These are phyloP conservation scores for Sesbania bispinosa DNA, from an alignment of 306 rosid genomes.

Conservation along the genomic window DNA sequence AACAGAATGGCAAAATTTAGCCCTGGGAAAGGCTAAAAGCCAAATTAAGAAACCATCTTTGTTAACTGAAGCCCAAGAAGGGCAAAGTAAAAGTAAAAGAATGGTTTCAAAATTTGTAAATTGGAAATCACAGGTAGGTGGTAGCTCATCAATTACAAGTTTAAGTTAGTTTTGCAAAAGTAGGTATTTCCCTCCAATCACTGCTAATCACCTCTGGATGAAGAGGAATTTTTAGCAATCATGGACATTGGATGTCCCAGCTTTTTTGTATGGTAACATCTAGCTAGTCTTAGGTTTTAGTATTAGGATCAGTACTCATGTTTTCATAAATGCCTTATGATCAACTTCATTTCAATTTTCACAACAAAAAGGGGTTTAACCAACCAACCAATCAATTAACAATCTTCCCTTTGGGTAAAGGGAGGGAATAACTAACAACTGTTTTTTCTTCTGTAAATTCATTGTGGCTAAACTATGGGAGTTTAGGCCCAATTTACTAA, in stretches of 20 bases:
- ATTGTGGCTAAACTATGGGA: conserved; percentile 75
- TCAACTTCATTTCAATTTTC: conserved; percentile 40
- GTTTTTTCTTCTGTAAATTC: conserved; percentile 40
- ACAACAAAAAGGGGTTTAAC: conserved; percentile 40
- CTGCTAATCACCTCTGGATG: conserved; percentile 46
- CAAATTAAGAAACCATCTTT: conserved; percentile 28
- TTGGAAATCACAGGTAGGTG: conserved; percentile 38
- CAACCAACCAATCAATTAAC: conserved; percentile 37
- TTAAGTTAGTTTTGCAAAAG: conserved; percentile 26
- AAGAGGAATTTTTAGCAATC: conserved; percentile 47
- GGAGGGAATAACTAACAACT: conserved; percentile 38
- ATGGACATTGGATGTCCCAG: conserved; percentile 64
- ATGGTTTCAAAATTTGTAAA: conserved; percentile 64
- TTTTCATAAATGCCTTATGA: conserved; percentile 25
- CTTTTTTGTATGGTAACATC: conserved; percentile 63
- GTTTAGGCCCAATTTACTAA: conserved; percentile 63
- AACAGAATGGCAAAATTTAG: conserved; percentile 39
- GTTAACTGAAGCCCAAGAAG: conserved; percentile 37
- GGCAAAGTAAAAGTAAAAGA: conserved; percentile 40
- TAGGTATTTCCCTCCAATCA: conserved; percentile 39
- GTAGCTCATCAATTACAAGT: conserved; percentile 42
- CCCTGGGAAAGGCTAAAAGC: conserved; percentile 47
- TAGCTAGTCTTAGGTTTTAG: conserved; percentile 51
- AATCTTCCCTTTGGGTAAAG: conserved; percentile 60
- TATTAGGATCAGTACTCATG: conserved; percentile 31